Evolutionary conservation across 495 filamentous ascomycete species (phyloP), one percentile per base, ranked within the genome.

Genomic region (Sordaria brevicollis): DNA sequence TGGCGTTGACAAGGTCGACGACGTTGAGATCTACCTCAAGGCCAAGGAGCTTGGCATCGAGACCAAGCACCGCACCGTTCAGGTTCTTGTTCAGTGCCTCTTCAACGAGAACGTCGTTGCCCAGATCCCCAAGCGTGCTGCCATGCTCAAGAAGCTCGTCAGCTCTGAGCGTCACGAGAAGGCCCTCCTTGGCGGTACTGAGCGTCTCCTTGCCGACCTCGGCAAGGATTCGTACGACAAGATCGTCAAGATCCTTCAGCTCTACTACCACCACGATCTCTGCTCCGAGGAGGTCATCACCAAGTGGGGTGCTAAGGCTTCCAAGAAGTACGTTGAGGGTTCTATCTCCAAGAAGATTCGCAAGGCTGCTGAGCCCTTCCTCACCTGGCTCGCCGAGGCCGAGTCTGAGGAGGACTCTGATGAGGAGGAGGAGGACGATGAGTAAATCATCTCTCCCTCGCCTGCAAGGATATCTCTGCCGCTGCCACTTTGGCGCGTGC

Each of bases 41-140:
- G 95, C 95, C 62, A 92, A 94, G 83, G 94, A 97, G 74, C 87
- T 97, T 66, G 94, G 95, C 76, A 96, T 99, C 72, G 94, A 97
- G 80, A 81, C 80, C 82, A 99, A 98, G 89, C 92, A 97, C 85
- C 92, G 90, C 83, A 97, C 96, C 66, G 83, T 96, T 57, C 87
- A 93, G 57, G 95, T 99, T 35, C 88, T 99, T 69, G 92, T 93
- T 43, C 93, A 96, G 85, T 93, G 92, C 74, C 85, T 99, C 74
- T 99, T 99, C 78, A 90, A 97, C 76, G 89, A 96, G 70, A 90
- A 90, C 76, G 95, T 99, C 71, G 84, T 88, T 76, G 79, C 82
- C 69, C 92, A 99, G 83, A 91, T 98, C 71, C 86, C 89, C 71
- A 85, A 83, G 77, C 94, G 95, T 75, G 91, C 90, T 69, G 80